Conservation (phyloP, 1,139 yeast species). For the Diutina neorugosa region DNA sequence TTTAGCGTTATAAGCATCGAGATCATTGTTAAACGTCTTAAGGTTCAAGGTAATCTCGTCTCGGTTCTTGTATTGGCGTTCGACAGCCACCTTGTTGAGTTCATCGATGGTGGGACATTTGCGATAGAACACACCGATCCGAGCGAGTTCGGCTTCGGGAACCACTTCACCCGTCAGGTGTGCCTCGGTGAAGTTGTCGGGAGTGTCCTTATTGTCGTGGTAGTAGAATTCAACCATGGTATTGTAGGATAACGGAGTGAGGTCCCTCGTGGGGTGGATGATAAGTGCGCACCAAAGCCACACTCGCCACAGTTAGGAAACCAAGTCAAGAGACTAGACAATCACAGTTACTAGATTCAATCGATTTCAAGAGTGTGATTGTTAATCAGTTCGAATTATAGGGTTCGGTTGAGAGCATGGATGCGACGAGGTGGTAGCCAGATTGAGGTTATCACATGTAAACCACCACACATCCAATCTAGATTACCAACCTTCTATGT, state of each 20-base stretch:
- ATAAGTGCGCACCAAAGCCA: neutral
- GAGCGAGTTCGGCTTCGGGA: conserved; percentile 32
- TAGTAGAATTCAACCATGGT: conserved; percentile 52
- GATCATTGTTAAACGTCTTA: conserved; percentile 52
- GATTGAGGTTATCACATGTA: too few species aligned
- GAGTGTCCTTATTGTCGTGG: conserved; percentile 54
- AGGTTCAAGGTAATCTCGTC: conserved; percentile 58
- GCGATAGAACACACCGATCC: conserved; percentile 62
- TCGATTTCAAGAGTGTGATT: too few species aligned
- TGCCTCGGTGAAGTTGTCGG: conserved; percentile 54
- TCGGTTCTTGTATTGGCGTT: conserved; percentile 68
- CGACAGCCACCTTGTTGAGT: conserved; percentile 54
- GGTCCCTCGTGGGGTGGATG: neutral
- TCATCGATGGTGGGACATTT: conserved; percentile 39
- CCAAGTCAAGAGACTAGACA: too few species aligned
- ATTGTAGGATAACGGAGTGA: neutral
- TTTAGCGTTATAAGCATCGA: conserved; percentile 47
- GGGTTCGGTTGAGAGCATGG: too few species aligned
- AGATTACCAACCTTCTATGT: too few species aligned
- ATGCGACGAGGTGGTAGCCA: too few species aligned
- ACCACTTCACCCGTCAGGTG: conserved; percentile 64
- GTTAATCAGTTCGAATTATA: too few species aligned
- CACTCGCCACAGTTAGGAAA: neutral
- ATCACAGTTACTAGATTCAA: too few species aligned
- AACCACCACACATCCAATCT: too few species aligned